Evolutionary conservation across 257 asterid species (phyloP).

Genomic region (Echium plantagineum): DNA sequence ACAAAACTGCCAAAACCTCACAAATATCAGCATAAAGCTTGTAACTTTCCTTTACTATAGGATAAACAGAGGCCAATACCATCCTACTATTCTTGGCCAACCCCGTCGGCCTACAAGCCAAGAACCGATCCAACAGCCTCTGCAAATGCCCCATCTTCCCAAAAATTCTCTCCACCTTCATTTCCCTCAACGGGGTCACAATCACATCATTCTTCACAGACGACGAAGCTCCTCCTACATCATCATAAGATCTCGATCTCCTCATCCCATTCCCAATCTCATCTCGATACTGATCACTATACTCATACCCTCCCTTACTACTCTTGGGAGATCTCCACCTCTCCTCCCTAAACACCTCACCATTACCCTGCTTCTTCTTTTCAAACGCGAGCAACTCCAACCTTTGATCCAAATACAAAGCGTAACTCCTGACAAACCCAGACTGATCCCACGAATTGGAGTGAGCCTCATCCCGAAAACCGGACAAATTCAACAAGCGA

Average conservation of each 20-base stretch:
- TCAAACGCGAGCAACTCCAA: constrained; percentile 45
- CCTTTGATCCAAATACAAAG: constrained; percentile 56
- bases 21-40: constrained; percentile 49
- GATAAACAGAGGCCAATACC: constrained; percentile 44
- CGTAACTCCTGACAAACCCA: constrained; percentile 55
- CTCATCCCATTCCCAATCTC: constrained; percentile 40
- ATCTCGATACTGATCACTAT: constrained; percentile 21
- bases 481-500: constrained; percentile 44
- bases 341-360: constrained; percentile 30
- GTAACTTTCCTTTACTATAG: constrained; percentile 41
- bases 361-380: constrained; percentile 21
- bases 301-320: constrained; percentile 31
- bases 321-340: constrained; percentile 29
- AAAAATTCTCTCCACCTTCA: constrained; percentile 40
- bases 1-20: constrained; percentile 50
- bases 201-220: constrained; percentile 21
- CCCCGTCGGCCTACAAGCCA: constrained; percentile 52
- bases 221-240: constrained; percentile 27
- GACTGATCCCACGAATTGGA: constrained; percentile 63
- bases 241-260: constrained; percentile 47
- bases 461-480: constrained; percentile 66
- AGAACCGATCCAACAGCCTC: constrained; percentile 47
- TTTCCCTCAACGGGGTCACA: constrained; percentile 45
- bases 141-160: constrained; percentile 58
- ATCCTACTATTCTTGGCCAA: constrained; percentile 57